These are phyloP conservation scores for Solanum chilense DNA, from an alignment of 257 asterid genomes.

Conservation along the genomic window DNA sequence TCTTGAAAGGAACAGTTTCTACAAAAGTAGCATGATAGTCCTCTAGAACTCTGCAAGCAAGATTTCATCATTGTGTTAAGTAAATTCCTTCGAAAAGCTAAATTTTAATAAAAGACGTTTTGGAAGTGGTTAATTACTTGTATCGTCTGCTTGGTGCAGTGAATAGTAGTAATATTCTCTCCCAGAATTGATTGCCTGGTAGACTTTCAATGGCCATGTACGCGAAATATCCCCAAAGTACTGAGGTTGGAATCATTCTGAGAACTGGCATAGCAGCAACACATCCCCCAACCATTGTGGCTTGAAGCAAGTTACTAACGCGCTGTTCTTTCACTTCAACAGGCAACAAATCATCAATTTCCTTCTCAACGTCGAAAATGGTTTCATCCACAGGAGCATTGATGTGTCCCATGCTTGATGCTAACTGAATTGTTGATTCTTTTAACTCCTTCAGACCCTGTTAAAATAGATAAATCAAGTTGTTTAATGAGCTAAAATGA, in stretches of 20 bases:
- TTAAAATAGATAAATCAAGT: background rate
- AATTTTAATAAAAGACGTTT: background rate
- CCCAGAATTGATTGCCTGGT: conserved; percentile 94
- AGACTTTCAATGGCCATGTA: conserved; percentile 91
- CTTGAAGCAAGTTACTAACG: conserved; percentile 68
- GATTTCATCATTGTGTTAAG: background rate
- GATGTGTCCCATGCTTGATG: conserved; percentile 70
- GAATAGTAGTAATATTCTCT: conserved; percentile 60
- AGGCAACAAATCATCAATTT: conserved; percentile 72
- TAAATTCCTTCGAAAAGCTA: background rate
- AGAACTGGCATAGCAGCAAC: conserved; percentile 83
- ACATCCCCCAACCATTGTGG: conserved; percentile 71
- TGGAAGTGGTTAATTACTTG: conserved; percentile 27
- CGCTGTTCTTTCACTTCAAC: conserved; percentile 92
- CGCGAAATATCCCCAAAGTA: conserved; percentile 91
- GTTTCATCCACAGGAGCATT: conserved; percentile 75
- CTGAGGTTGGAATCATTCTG: conserved; percentile 88
- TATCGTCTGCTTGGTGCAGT: conserved; percentile 80
- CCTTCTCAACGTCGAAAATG: conserved; percentile 67
- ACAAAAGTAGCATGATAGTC: conserved; percentile 73
- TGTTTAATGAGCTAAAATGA: background rate
- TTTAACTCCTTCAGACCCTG: conserved; percentile 86
- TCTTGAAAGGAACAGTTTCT: conserved; percentile 81
- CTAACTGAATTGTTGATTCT: conserved; percentile 67
- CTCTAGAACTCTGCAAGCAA: conserved; percentile 55